These are phyloP conservation scores for Leccinum griseonigrum DNA, from an alignment of 1,284 basidiomycete genomes.

Conservation along the genomic window DNA sequence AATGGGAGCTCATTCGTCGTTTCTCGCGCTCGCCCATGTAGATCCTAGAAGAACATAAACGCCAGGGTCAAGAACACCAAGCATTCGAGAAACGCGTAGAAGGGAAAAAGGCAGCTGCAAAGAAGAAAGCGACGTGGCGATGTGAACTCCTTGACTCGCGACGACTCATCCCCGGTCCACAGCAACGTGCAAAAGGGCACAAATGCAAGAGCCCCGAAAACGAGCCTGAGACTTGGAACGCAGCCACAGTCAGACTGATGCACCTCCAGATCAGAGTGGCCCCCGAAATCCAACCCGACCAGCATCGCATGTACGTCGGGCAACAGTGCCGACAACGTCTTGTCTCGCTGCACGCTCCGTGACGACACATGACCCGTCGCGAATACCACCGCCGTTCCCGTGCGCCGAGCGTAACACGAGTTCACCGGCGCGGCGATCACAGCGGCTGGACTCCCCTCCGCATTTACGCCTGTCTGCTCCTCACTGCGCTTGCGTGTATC, in stretches of 20 bases:
- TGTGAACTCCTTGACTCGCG: slow-evolving; percentile 27
- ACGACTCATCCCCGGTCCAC: background rate
- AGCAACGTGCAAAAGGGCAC: slow-evolving; percentile 32
- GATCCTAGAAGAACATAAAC: slow-evolving; percentile 81
- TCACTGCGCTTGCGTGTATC: too few species aligned
- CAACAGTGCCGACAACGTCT: too few species aligned
- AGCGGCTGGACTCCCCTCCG: too few species aligned
- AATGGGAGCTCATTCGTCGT: background rate
- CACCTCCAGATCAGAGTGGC: too few species aligned
- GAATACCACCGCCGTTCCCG: too few species aligned
- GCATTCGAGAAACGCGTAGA: slow-evolving; percentile 83
- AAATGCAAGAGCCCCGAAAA: slow-evolving; percentile 14
- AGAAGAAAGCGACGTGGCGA: slow-evolving; percentile 54
- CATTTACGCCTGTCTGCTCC: too few species aligned
- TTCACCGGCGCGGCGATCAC: too few species aligned
- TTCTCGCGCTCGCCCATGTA: slow-evolving; percentile 30
- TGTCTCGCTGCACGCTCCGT: too few species aligned
- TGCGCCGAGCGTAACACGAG: too few species aligned
- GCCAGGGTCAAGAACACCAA: slow-evolving; percentile 89
- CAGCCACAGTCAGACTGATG: background rate
- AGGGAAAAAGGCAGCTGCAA: slow-evolving; percentile 77
- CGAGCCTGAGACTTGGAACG: slow-evolving; percentile 3
- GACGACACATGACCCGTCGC: too few species aligned
- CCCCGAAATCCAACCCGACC: too few species aligned
- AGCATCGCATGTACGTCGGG: too few species aligned